A percentile compares a stretch with the other conserved stretches of the same genome.
Conservation (phyloP, 306 rosid species). For the Adenanthera pavonina region DNA sequence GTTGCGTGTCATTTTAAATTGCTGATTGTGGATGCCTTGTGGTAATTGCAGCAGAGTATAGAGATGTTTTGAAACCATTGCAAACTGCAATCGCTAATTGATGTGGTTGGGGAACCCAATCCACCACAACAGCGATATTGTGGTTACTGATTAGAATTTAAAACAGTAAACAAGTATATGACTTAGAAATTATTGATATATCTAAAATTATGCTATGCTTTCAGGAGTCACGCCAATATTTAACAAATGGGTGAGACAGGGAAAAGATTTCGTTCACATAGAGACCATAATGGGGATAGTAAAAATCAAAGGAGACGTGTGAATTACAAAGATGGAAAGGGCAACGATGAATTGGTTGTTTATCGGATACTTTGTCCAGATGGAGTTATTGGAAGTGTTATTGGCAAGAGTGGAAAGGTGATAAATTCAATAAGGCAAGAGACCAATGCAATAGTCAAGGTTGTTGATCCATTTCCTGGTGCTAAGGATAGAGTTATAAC, state of each 20-base stretch:
- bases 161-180: background rate
- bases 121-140: background rate
- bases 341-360: slow-evolving; percentile 68
- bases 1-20: background rate
- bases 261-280: slow-evolving; percentile 68
- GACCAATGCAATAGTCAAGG: slow-evolving; percentile 84
- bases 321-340: slow-evolving; percentile 59
- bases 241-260: slow-evolving; percentile 73
- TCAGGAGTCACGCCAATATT: slow-evolving; percentile 42
- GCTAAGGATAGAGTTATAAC: slow-evolving; percentile 83
- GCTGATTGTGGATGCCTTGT: background rate
- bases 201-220: slow-evolving; percentile 35
- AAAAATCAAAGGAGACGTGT: slow-evolving; percentile 66
- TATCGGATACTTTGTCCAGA: slow-evolving; percentile 93
- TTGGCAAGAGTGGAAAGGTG: slow-evolving; percentile 93
- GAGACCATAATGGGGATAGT: slow-evolving; percentile 64
- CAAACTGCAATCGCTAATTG: background rate
- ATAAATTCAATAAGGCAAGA: slow-evolving; percentile 93
- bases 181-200: slow-evolving; percentile 9
- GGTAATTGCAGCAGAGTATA: background rate
- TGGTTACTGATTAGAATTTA: background rate
- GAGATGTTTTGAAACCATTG: background rate
- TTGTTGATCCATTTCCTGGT: slow-evolving; percentile 95
- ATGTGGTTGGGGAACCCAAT: background rate
- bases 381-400: slow-evolving; percentile 90